phyloP scores from a whole-genome alignment of 176 grass and related monocot species.

The Miscanthus lutarioriparius region DNA sequence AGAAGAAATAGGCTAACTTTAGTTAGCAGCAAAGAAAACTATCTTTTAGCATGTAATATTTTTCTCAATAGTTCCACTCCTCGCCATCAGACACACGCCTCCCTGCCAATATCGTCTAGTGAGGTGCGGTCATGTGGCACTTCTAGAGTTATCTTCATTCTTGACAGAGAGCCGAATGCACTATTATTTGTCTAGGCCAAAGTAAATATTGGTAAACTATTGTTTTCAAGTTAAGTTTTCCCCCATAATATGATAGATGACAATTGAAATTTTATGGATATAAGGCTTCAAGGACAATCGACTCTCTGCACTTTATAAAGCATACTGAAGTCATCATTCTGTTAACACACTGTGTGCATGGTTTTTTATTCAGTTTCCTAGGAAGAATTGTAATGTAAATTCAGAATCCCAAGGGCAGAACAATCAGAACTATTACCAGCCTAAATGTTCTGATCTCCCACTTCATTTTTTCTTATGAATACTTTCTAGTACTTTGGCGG shows the following conservation, averaged over 20 bases:
- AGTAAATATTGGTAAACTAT: constrained; percentile 14
- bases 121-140: neutral
- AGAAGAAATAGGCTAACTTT: constrained; percentile 28
- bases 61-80: constrained; percentile 20
- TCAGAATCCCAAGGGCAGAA: neutral
- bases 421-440: neutral
- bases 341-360: constrained; percentile 10
- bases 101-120: neutral
- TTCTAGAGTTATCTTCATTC: constrained; percentile 34
- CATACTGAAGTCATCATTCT: neutral
- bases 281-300: neutral
- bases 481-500: neutral
- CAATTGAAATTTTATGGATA: neutral
- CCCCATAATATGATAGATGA: neutral
- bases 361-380: constrained; percentile 4
- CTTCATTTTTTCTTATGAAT: neutral
- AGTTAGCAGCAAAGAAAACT: constrained; percentile 41
- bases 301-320: constrained; percentile 2
- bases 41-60: neutral
- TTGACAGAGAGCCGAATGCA: neutral
- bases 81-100: neutral
- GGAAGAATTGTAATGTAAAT: neutral
- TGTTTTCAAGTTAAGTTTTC: neutral
- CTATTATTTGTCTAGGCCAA: neutral
- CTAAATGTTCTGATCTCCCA: neutral